Base-by-base conservation (phyloP, 164 flowering plant genomes). In the Nymphaea thermarum region DNA sequence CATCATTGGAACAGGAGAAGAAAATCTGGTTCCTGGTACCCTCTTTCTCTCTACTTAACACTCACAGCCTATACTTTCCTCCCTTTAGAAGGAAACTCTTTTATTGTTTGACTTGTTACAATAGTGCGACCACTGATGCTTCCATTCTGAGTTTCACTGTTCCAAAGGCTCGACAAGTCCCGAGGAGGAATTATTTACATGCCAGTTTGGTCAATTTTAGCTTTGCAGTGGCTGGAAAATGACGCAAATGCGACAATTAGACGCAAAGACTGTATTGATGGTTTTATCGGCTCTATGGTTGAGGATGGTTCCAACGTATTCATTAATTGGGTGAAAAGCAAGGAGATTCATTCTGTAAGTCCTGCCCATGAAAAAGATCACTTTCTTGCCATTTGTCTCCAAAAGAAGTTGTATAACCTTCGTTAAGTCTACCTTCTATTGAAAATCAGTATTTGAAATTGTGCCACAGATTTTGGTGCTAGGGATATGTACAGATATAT, bases 401-500 rank as follows among this genome's bases (percentile, higher is more conserved):
- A 47, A 47, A 47, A 2, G 55, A 47, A 47, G 55, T 12, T 47
- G 12, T 12, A 47, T 6, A 12, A 47, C 12, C 55, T 2, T 47
- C 12, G 55, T 47, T 47, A 47, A 47, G 3, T 47, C 12, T 25
- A 25, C 36, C 36, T 25, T 25, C 36, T 25, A 25, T 25, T 25
- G 36, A 25, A 25, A 25, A 25, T 25, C 36, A 25, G 12, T 47
- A 7, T 47, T 12, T 47, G 7, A 47, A 47, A 47, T 12, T 47
- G 55, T 47, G 12, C 55, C 36, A 47, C 55, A 91, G 98, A 71
- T 94, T 66, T 68, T 94, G 85, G 98, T 90, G 60, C 80, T 87
- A 25, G 97, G 97, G 51, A 87, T 94, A 75, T 94, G 98, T 84
- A 94, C 97, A 12, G 97, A 94, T 70, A 81, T 94, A 62, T 94